Base-by-base conservation (phyloP, 2,329 filamentous ascomycete genomes). In the Paramyrothecium roridum region DNA sequence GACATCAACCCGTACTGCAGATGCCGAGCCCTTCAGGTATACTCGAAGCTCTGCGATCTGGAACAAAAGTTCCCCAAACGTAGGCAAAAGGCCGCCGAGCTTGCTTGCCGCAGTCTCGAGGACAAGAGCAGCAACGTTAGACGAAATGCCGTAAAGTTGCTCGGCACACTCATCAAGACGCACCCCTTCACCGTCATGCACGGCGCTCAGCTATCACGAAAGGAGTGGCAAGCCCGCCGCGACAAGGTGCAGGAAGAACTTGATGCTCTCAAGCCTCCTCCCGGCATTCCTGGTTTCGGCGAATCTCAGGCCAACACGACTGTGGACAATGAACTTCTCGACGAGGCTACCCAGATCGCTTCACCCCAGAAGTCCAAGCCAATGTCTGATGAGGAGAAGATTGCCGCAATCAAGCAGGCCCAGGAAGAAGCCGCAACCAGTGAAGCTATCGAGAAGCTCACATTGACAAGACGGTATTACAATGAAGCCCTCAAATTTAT, bases 61-160 rank as follows among this genome's bases (percentile, higher is more conserved):
- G 91, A 96, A 49, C 91, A 93, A 61, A 98, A 98, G 69, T 97
- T 96, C 65, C 91, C 93, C 40, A 97, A 97, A 74, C 84, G 93
- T 54, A 83, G 95, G 57, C 93, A 97, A 70, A 89, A 84, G 67
- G 93, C 89, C 3, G 90, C 93, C 2, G 91, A 97, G 69, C 79
- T 97, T 23, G 93, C 95, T 1, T 87, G 90, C 55, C 85, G 90
- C 63, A 98, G 93, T 70, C 79, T 99, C 3, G 91, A 97, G 71
- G 96, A 99, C 76, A 98, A 96, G 80, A 98, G 93, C 75, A 99
- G 95, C 73, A 96, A 98, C 65, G 95, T 99, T 33, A 84, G 95
- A 58, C 85, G 93, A 56, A 98, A 98, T 69, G 93, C 95, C 2
- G 95, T 99, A 70, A 98, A 96, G 72, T 77, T 99, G 8, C 80